Conservation (phyloP, 2,329 filamentous ascomycete species). For the Corynespora cassiicola region DNA sequence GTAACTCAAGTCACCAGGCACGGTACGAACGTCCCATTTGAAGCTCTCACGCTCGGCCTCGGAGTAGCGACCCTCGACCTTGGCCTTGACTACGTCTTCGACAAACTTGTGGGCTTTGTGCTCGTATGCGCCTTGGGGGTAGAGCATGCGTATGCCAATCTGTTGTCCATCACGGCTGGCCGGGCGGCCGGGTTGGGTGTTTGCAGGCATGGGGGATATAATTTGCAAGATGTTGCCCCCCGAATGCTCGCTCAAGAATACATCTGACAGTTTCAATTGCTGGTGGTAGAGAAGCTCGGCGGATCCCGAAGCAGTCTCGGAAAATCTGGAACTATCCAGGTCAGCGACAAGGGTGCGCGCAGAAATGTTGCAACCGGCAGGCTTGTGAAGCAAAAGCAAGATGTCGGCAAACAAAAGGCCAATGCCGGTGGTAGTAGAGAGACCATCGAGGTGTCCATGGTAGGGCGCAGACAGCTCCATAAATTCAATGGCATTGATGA, state of each 20-base stretch:
- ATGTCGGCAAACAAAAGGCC: slow-evolving; percentile 86
- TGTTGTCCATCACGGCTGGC: slow-evolving; percentile 37
- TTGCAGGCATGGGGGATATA: slow-evolving; percentile 58
- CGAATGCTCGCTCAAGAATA: slow-evolving; percentile 71
- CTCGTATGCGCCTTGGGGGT: slow-evolving; percentile 78
- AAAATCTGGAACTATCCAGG: slow-evolving; percentile 74
- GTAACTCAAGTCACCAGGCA: slow-evolving; percentile 60
- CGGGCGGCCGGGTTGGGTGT: slow-evolving; percentile 35
- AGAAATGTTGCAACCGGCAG: slow-evolving; percentile 65
- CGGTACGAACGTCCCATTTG: slow-evolving; percentile 79
- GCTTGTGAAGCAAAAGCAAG: slow-evolving; percentile 77
- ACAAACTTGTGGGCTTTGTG: slow-evolving; percentile 76
- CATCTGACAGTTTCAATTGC: slow-evolving; percentile 71
- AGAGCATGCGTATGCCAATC: slow-evolving; percentile 58
- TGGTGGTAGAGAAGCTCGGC: slow-evolving; percentile 77
- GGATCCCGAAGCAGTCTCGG: slow-evolving; percentile 37
- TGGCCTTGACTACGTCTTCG: slow-evolving; percentile 86
- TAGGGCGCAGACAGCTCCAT: slow-evolving; percentile 79
- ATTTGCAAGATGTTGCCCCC: slow-evolving; percentile 73
- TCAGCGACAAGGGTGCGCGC: slow-evolving; percentile 83
- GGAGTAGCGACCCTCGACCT: slow-evolving; percentile 82
- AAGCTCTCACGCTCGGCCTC: slow-evolving; percentile 83
- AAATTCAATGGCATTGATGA: slow-evolving; percentile 83
- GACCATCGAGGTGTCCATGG: slow-evolving; percentile 52
- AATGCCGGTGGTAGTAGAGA: slow-evolving; percentile 65